These are phyloP conservation scores for Cystobasidiaceae sp. DNA, from an alignment of 1,284 basidiomycete genomes.

Conservation along the genomic window DNA sequence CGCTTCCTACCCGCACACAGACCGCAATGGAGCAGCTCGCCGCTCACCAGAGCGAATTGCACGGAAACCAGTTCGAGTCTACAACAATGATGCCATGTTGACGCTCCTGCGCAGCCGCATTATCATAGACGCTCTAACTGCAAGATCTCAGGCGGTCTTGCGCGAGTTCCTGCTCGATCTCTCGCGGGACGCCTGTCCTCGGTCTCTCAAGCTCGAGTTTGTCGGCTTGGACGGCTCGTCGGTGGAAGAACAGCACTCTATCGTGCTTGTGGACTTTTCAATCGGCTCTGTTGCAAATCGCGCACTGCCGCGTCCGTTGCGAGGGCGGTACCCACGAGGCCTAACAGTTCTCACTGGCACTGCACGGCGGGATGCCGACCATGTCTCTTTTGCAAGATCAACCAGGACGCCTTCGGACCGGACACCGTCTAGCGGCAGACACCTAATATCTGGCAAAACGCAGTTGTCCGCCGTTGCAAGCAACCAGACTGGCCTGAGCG, in stretches of 20 bases:
- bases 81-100: neutral
- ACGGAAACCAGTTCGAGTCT: constrained; percentile 7
- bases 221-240: neutral
- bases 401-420: too few species aligned
- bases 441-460: too few species aligned
- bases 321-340: neutral
- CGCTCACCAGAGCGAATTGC: too few species aligned
- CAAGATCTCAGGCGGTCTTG: neutral
- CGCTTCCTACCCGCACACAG: too few species aligned
- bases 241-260: neutral
- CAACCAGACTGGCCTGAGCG: too few species aligned
- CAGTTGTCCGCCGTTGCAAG: too few species aligned
- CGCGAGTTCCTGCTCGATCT: constrained; percentile 1
- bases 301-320: neutral
- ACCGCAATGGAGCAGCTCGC: too few species aligned
- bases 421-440: neutral
- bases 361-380: neutral
- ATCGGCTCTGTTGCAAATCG: neutral
- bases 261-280: constrained; percentile 8
- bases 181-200: neutral
- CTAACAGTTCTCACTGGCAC: constrained; percentile 3
- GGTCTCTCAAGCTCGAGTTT: constrained; percentile 3
- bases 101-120: neutral
- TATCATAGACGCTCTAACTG: constrained; percentile 2
- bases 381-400: neutral